Percentiles rank a stretch among this genome's conserved stretches.
Evolutionary conservation across 495 filamentous ascomycete genomes (phyloP).

Genomic region (Hypoxylon trugodes): DNA sequence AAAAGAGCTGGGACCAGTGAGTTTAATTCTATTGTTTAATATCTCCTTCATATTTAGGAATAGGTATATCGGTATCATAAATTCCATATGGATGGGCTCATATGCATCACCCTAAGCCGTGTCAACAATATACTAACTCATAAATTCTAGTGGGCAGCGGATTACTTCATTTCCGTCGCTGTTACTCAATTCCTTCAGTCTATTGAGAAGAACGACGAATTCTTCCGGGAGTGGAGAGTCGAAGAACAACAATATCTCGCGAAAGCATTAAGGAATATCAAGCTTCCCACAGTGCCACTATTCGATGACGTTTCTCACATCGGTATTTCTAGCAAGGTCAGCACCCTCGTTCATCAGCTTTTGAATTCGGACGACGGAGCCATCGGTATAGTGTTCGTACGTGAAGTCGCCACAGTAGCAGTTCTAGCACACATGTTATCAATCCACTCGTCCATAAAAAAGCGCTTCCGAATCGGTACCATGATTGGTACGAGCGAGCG

Average conservation of each 20-base stretch:
- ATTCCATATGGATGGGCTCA: background rate
- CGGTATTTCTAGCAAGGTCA: slow-evolving; percentile 62
- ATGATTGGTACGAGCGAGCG: slow-evolving; percentile 77
- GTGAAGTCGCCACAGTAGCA: slow-evolving; percentile 73
- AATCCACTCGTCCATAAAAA: slow-evolving; percentile 63
- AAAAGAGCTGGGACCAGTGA: slow-evolving; percentile 67
- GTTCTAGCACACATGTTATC: slow-evolving; percentile 73
- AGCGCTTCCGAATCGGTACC: slow-evolving; percentile 66
- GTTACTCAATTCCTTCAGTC: slow-evolving; percentile 57
- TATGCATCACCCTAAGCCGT: too few relatives aligned
- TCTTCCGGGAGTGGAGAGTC: slow-evolving; percentile 52
- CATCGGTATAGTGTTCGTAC: slow-evolving; percentile 80
- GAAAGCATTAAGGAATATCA: slow-evolving; percentile 57
- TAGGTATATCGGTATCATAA: background rate
- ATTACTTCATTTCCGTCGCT: slow-evolving; percentile 72
- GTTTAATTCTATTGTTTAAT: background rate
- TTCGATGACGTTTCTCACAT: slow-evolving; percentile 31
- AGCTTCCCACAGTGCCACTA: slow-evolving; percentile 40
- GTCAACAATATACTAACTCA: too few relatives aligned
- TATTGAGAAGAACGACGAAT: slow-evolving; percentile 40
- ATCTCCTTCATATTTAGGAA: background rate
- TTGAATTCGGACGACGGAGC: slow-evolving; percentile 55
- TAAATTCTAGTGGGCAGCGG: slow-evolving; percentile 64
- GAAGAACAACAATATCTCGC: slow-evolving; percentile 70
- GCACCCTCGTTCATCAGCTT: slow-evolving; percentile 63